These are phyloP conservation scores for Fusarium sublunatum DNA, from an alignment of 2,329 filamentous ascomycete genomes.

Conservation along the genomic window DNA sequence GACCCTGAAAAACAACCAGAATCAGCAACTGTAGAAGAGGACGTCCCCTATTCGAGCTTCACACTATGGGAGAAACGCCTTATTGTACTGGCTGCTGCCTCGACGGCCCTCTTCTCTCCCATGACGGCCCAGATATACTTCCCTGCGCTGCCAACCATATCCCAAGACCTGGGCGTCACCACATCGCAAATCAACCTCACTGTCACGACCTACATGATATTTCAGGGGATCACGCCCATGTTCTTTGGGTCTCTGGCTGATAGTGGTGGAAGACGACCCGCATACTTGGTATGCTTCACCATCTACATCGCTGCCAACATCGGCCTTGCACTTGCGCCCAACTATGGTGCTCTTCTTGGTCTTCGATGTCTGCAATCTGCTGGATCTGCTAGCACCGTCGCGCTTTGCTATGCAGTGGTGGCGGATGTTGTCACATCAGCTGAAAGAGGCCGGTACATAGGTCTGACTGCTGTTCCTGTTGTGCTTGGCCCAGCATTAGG, in stretches of 20 bases:
- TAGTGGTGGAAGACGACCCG: constrained; percentile 63
- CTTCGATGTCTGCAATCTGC: constrained; percentile 68
- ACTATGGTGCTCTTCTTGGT: constrained; percentile 62
- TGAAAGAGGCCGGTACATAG: constrained; percentile 71
- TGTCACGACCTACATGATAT: constrained; percentile 67
- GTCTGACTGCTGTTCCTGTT: constrained; percentile 60
- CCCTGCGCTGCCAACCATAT: constrained; percentile 62
- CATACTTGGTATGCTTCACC: constrained; percentile 64
- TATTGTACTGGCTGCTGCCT: constrained; percentile 55
- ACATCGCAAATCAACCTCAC: constrained; percentile 60
- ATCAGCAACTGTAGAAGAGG: neutral
- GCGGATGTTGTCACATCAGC: constrained; percentile 71
- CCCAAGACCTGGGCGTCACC: constrained; percentile 59
- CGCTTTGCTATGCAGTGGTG: constrained; percentile 68
- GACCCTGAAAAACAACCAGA: constrained; percentile 22
- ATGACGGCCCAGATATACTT: constrained; percentile 65
- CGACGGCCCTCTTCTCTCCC: constrained; percentile 59
- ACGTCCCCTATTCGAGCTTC: constrained; percentile 53
- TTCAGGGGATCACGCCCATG: constrained; percentile 69
- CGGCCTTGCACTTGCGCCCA: constrained; percentile 62
- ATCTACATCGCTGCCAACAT: constrained; percentile 66
- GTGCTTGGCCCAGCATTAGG: constrained; percentile 63
- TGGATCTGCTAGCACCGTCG: constrained; percentile 69
- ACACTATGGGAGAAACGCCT: constrained; percentile 55
- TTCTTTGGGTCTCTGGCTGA: constrained; percentile 68